phyloP scores from a whole-genome alignment of 2,329 filamentous ascomycete genomes.

The Xylariomycetidae sp. region DNA sequence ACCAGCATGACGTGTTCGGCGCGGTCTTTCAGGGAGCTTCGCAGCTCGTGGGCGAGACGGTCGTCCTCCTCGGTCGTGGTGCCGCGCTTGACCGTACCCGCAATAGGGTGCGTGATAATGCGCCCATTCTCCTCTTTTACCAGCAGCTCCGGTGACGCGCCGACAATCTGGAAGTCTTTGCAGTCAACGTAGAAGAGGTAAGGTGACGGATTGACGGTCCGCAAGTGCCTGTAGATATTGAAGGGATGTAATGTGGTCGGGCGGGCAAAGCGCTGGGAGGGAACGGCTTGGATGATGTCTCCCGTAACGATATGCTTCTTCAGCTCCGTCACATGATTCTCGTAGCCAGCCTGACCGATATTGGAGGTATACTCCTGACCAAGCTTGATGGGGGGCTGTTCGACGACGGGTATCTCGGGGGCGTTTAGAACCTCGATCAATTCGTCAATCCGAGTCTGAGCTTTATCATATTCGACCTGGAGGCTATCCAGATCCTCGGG shows the following conservation, averaged over 20 bases:
- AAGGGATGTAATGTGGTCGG: conserved; percentile 92
- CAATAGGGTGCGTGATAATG: conserved; percentile 95
- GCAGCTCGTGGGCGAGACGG: conserved; percentile 69
- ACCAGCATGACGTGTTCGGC: conserved; percentile 98
- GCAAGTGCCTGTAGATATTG: conserved; percentile 94
- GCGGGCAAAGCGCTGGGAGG: conserved; percentile 85
- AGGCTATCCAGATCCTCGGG: conserved; percentile 52
- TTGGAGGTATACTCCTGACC: conserved; percentile 85
- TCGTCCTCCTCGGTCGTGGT: conserved; percentile 77
- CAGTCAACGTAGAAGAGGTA: conserved; percentile 97
- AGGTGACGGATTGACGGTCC: conserved; percentile 95
- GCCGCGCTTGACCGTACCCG: conserved; percentile 88
- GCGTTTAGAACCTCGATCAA: conserved; percentile 69
- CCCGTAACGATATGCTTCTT: conserved; percentile 89
- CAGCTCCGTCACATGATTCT: conserved; percentile 76
- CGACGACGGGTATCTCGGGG: conserved; percentile 71
- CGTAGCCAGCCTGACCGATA: conserved; percentile 83
- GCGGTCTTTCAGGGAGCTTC: conserved; percentile 80
- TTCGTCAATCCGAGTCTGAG: conserved; percentile 57
- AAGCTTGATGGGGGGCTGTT: conserved; percentile 67
- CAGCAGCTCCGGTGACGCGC: conserved; percentile 89
- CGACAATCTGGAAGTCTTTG: conserved; percentile 87
- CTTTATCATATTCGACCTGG: conserved; percentile 64
- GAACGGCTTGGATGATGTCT: conserved; percentile 97
- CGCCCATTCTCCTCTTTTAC: conserved; percentile 84